Percentiles rank a stretch among this genome's conserved stretches.
These are phyloP conservation scores for Pestalotiopsis fici DNA, from an alignment of 2,329 filamentous ascomycete genomes.

Conservation along the genomic window DNA sequence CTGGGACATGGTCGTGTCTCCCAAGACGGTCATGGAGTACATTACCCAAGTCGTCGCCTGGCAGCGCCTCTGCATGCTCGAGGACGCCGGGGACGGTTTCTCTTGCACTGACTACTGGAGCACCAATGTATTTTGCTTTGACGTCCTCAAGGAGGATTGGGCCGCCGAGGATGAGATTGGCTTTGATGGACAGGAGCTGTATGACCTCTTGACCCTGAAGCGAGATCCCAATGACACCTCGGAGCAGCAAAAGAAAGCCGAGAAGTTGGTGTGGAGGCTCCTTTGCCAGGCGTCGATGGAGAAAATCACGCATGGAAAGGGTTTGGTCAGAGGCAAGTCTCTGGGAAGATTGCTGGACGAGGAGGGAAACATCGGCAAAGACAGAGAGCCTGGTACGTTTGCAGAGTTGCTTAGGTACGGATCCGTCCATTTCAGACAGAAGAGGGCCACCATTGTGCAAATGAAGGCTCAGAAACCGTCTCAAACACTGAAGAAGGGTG, in stretches of 20 bases:
- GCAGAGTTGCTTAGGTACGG: conserved; percentile 35
- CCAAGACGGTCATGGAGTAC: conserved; percentile 35
- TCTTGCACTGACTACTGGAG: conserved; percentile 22
- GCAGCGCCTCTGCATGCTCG: conserved; percentile 26
- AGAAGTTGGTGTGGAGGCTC: conserved; percentile 27
- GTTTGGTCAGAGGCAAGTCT: conserved; percentile 21
- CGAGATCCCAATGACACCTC: conserved; percentile 9
- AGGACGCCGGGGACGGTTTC: conserved; percentile 25
- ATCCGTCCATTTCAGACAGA: conserved; percentile 34
- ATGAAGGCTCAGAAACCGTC: not conserved
- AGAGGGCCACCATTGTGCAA: conserved; percentile 14
- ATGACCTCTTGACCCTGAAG: not conserved
- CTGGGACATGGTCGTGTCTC: conserved; percentile 33
- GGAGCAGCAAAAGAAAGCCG: conserved; percentile 19
- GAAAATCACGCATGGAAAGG: conserved; percentile 36
- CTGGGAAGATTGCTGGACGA: conserved; percentile 30
- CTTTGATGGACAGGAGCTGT: not conserved
- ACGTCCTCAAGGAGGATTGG: conserved; percentile 24
- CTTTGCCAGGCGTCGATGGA: conserved; percentile 31
- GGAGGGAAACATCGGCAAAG: conserved; percentile 30
- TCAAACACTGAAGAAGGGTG: not conserved
- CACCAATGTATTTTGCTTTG: conserved; percentile 14
- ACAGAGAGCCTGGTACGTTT: conserved; percentile 32
- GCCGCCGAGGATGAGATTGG: conserved; percentile 26
- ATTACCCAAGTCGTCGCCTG: conserved; percentile 39